phyloP scores from a whole-genome alignment of 176 grass and related monocot species.

The Otatea glauca region DNA sequence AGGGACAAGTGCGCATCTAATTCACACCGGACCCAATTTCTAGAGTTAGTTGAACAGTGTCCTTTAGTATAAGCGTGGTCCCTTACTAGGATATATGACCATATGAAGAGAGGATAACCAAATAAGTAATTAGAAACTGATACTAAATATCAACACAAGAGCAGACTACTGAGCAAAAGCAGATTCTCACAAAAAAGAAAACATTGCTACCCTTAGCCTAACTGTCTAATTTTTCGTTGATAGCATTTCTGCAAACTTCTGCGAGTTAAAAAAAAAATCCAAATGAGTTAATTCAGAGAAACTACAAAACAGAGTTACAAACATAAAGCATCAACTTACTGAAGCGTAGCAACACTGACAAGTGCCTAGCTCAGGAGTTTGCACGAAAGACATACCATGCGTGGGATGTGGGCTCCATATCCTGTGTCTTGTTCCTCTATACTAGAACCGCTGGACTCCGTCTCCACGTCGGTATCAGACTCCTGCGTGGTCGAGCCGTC shows the following conservation, averaged over 20 bases:
- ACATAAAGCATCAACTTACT: not conserved
- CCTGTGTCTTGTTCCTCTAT: slow-evolving; percentile 58
- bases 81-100: slow-evolving; percentile 17
- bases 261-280: not conserved
- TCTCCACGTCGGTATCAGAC: slow-evolving; percentile 61
- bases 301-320: not conserved
- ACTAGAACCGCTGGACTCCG: slow-evolving; percentile 67
- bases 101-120: slow-evolving; percentile 9
- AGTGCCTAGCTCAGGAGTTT: slow-evolving; percentile 24
- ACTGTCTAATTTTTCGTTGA: not conserved
- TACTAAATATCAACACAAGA: slow-evolving; percentile 18
- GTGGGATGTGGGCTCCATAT: slow-evolving; percentile 42
- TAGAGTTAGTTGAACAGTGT: slow-evolving; percentile 26
- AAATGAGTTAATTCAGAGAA: not conserved
- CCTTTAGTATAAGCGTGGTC: slow-evolving; percentile 16
- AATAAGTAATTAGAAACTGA: slow-evolving; percentile 2
- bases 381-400: slow-evolving; percentile 53
- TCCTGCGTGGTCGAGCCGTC: slow-evolving; percentile 66
- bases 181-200: not conserved
- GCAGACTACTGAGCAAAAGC: not conserved
- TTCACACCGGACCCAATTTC: not conserved
- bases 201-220: not conserved
- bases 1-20: slow-evolving; percentile 5
- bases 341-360: not conserved
- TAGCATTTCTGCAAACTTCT: not conserved